phyloP scores from a whole-genome alignment of 306 rosid genomes.

The Elaeagnus macrophylla region DNA sequence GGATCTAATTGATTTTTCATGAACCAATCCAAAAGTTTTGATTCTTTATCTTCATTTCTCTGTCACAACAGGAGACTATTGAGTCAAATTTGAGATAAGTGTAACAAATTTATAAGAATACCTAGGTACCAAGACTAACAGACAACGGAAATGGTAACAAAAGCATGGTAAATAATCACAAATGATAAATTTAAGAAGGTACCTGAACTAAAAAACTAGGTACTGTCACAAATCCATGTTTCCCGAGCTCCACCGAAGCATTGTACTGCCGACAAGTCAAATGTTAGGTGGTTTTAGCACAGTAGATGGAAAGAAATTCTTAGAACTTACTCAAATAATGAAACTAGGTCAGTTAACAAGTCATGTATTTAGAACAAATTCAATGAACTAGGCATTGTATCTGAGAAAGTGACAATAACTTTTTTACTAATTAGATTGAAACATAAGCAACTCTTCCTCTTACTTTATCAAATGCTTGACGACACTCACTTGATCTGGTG shows the following conservation, averaged over 20 bases:
- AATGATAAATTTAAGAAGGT: conserved; percentile 5
- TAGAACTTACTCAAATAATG: conserved; percentile 5
- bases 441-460: conserved; percentile 9
- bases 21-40: conserved; percentile 76
- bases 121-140: background rate
- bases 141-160: background rate
- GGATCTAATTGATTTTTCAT: conserved; percentile 50
- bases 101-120: background rate
- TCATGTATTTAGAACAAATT: too few relatives aligned
- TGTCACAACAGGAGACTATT: conserved; percentile 21
- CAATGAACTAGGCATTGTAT: background rate
- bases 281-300: conserved; percentile 10
- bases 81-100: conserved; percentile 1
- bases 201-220: conserved; percentile 81
- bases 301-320: conserved; percentile 7
- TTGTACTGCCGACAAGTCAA: conserved; percentile 51
- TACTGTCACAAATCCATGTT: conserved; percentile 59
- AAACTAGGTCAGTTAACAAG: background rate
- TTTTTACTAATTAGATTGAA: conserved; percentile 1
- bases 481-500: conserved; percentile 75
- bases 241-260: conserved; percentile 72
- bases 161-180: background rate
- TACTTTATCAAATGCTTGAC: conserved; percentile 90
- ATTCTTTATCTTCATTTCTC: conserved; percentile 48
- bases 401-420: background rate